phyloP scores from a whole-genome alignment of 345 rosid genomes.

The Brassica cretica region DNA sequence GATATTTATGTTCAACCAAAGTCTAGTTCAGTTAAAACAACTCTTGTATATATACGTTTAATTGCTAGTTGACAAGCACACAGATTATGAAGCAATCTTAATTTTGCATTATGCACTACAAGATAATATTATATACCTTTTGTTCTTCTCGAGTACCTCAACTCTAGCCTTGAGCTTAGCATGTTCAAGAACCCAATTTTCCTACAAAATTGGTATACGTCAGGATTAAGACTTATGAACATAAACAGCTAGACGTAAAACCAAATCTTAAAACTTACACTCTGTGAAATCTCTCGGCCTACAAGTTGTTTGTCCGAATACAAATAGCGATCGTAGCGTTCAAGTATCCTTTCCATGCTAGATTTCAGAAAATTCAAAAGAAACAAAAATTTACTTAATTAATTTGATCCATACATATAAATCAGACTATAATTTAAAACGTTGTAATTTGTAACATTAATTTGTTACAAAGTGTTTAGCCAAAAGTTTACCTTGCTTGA shows the following conservation, averaged over 20 bases:
- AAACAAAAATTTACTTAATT: not conserved
- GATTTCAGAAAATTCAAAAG: not conserved
- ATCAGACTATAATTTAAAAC: not conserved
- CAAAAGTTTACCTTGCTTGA: slow-evolving; percentile 29
- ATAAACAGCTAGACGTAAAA: slow-evolving; percentile 5
- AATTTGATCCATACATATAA: not conserved
- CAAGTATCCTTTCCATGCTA: slow-evolving; percentile 94
- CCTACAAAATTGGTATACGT: slow-evolving; percentile 43
- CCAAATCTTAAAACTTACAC: slow-evolving; percentile 40
- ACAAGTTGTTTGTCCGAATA: slow-evolving; percentile 72
- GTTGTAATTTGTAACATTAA: not conserved
- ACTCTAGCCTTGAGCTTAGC: slow-evolving; percentile 88
- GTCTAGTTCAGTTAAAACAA: slow-evolving; percentile 2
- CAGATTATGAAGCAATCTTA: not conserved
- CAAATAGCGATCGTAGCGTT: slow-evolving; percentile 81
- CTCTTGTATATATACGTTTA: not conserved
- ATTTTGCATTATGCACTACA: not conserved
- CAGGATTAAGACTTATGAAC: not conserved
- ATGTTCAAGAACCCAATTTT: slow-evolving; percentile 78
- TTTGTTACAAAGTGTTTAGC: slow-evolving; percentile 1
- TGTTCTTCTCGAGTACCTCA: slow-evolving; percentile 79
- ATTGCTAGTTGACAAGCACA: not conserved
- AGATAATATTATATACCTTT: slow-evolving; percentile 51
- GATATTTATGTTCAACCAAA: slow-evolving; percentile 2
- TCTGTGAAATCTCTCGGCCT: slow-evolving; percentile 44